Conservation (phyloP, 2,329 filamentous ascomycete genomes). For the Lomentospora prolificans region DNA sequence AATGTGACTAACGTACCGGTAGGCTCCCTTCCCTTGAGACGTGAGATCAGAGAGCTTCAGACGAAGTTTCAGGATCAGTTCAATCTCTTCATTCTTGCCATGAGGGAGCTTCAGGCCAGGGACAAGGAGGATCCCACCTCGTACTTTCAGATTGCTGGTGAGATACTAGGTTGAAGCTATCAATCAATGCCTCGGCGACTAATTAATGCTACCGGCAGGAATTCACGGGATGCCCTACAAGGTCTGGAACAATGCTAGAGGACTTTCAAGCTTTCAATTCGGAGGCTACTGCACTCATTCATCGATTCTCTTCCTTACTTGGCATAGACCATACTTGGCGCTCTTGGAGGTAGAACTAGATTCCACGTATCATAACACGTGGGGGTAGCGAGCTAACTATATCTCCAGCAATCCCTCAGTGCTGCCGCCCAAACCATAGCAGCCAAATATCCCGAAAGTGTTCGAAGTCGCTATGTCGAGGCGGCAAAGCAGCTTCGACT, state of each 20-base stretch:
- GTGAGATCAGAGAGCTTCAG: conserved; percentile 59
- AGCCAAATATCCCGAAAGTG: conserved; percentile 13
- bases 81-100: conserved; percentile 67
- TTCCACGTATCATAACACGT: too few species aligned
- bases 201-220: conserved; percentile 31
- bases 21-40: conserved; percentile 29
- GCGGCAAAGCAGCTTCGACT: conserved; percentile 20
- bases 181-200: background rate
- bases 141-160: conserved; percentile 71
- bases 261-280: conserved; percentile 13
- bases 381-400: too few species aligned
- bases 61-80: conserved; percentile 51
- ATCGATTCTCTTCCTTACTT: conserved; percentile 50
- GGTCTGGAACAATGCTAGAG: conserved; percentile 38
- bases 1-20: background rate
- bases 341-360: conserved; percentile 41
- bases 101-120: conserved; percentile 61
- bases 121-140: conserved; percentile 57
- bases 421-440: conserved; percentile 16
- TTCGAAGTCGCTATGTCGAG: conserved; percentile 15
- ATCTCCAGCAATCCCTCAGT: conserved; percentile 17
- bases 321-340: conserved; percentile 57
- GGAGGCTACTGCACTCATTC: conserved; percentile 52
- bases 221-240: conserved; percentile 69
- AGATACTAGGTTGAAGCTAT: conserved; percentile 15